Base-by-base conservation (phyloP, 1,284 basidiomycete genomes). In the Cryptococcus sp. region DNA sequence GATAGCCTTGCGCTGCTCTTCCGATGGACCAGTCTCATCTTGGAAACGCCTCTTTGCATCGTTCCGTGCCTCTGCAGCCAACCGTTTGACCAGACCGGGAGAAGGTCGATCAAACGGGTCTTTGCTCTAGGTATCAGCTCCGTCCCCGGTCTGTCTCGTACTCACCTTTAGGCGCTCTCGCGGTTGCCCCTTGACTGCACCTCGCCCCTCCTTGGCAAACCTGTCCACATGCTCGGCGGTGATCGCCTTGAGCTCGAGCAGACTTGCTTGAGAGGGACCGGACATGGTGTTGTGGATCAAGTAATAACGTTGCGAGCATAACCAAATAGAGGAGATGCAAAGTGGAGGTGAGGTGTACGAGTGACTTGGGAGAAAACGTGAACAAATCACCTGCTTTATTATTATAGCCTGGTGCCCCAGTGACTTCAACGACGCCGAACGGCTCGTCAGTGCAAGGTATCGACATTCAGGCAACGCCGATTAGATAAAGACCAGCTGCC, bases 161-260 rank as follows among this genome's bases (percentile, higher is more conserved):
- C 42, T 6, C 42, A 45, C 22, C 42, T 45, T 39, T 16, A 55
- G 35, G 42, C 58, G 23, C 55, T 57, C 55, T 16, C 64, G 15
- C 3, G 57, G 47, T 40, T 58, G 55, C 6, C 76, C 75, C 47
- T 70, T 74, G 39, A 73, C 66, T 1, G 78, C 65, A 11, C 59
- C 47, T 10, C 67, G 57, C 2, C 78, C 78, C 61, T 79, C 76
- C 57, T 73, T 75, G 13, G 68, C 61, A 50, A 79, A 75, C 22
- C 63, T 58, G 52, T 75, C 72, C n/a, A 68, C 70, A 65, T 79
- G 76, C 51, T 79, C 77, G 1, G 77, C 77, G 16, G 76, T 71
- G 43, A 79, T 69, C 1, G 76, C 73, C 57, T 71, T 78, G 59
- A 79, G 70, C 15, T 76, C 77, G 40, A 76, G 69, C 1, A 78